Base-by-base conservation (phyloP, 176 grass and related monocot species). In the Hsuehochloa calcarea region DNA sequence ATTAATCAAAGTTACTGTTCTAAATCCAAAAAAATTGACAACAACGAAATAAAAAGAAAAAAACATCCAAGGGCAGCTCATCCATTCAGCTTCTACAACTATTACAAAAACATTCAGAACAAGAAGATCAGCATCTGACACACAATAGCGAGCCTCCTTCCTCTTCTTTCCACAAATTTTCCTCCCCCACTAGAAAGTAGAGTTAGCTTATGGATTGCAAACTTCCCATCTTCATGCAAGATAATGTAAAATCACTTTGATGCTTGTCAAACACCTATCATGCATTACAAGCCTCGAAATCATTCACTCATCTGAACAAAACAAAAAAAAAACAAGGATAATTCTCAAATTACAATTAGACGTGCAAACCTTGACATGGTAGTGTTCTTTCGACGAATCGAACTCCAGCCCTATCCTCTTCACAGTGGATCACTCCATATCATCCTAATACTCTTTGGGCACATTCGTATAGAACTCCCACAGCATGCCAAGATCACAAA, bases 231-330 rank as follows among this genome's bases (percentile, higher is more conserved):
- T 64, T 89, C 64, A 13, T 37, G 72, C 51, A 87, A 49, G 2
- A 79, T 27, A 94, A 86, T 16, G 78, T 89, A 68, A 68, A 89
- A 83, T 89, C 88, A 63, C 74, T 82, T 58, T 38, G 72, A 70
- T 34, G n/a, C 60, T 94, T 92, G 78, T 97, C 92, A 66, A 87
- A 70, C 9, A 97, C 75, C 95, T 94, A 9, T 29, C 40, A 84
- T 45, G 65, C 52, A 82, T 26, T 87, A 8, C 29, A 72, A 13
- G 5, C 15, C 77, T 27, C 16, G 41, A 75, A 64, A 46, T 54
- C 29, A 86, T 50, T 59, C 47, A 34, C 16, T 72, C 2, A 65
- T n/a, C 23, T 55, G 6, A 47, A 43, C 15, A 26, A 40, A 40
- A 5, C 29, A 1, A 60, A 43, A 75, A 6, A 70, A 72, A n/a